Base-by-base conservation (phyloP, 768 basidiomycete species). In the Tulasnella sp. region DNA sequence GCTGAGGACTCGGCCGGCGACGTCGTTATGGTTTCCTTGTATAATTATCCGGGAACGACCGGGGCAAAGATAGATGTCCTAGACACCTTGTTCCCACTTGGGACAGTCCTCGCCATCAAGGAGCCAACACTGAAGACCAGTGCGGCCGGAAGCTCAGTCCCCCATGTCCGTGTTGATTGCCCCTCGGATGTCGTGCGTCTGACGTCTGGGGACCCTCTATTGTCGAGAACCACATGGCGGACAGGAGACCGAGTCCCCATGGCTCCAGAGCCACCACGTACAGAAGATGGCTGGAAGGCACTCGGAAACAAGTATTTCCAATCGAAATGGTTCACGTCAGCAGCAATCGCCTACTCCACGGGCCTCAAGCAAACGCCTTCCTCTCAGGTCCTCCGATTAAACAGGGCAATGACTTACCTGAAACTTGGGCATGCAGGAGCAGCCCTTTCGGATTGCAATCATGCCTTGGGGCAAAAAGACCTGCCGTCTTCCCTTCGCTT, bases 331-430 rank as follows among this genome's bases (percentile, higher is more conserved):
- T 80, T 74, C 74, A 42, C 80, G 22, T 58, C 80, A 72, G 83
- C 82, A 20, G 72, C 58, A 8, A 20, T 75, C 14, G 75, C 81
- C 9, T 84, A 83, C 75, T 83, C 85, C 3, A 75, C 78, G 1
- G 85, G 83, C 18, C 77, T 86, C 28, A 50, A 76, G 6, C 69
- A 80, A 0, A 81, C 85, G 18, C 83, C 83, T 22, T 48, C 79
- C 31, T 78, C 82, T 7, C n/a, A 72, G 20, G 69, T 82, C 8
- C 80, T 85, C 7, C 84, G 79, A 7, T 82, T 86, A 18, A 86
- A 86, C 75, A 84, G 86, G 1, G 78, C 86, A 2, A 83, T 84
- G 60, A 81, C 83, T 0, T 85, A 83, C 64, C 80, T 86, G 6
- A 82, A 81, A 7, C 80, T 86, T 7, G 80, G 79, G 3, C 85